A percentile compares a stretch with the other conserved stretches of the same genome.
These are phyloP conservation scores for Aspergillus ruber DNA, from an alignment of 2,329 filamentous ascomycete genomes.

Conservation along the genomic window DNA sequence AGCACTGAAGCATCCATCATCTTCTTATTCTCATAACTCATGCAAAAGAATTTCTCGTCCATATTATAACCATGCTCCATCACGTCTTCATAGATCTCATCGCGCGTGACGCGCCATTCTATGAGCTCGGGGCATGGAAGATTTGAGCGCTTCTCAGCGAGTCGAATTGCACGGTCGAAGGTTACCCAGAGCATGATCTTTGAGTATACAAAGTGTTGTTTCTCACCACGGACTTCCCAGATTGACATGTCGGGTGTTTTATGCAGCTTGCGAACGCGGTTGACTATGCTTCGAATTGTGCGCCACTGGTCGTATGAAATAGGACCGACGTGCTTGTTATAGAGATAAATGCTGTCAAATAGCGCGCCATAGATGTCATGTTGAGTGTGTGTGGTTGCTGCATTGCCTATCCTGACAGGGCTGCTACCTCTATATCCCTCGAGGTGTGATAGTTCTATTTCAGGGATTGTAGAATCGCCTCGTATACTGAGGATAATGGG, in stretches of 20 bases:
- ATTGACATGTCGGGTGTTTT: conserved; percentile 71
- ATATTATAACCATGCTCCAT: conserved; percentile 73
- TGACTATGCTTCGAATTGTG: conserved; percentile 60
- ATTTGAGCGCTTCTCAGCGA: conserved; percentile 63
- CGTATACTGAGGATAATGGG: conserved; percentile 79
- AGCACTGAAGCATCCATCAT: conserved; percentile 68
- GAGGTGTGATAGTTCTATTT: conserved; percentile 61
- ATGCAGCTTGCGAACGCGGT: conserved; percentile 64
- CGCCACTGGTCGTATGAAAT: conserved; percentile 72
- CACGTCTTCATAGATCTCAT: conserved; percentile 65
- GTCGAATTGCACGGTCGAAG: conserved; percentile 67
- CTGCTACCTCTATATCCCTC: conserved; percentile 65
- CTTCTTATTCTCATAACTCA: conserved; percentile 67
- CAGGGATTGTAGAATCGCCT: conserved; percentile 67
- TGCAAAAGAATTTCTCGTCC: conserved; percentile 63
- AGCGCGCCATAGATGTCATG: conserved; percentile 75
- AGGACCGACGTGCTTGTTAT: conserved; percentile 73
- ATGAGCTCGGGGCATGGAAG: conserved; percentile 65
- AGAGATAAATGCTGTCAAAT: conserved; percentile 70
- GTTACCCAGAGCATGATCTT: conserved; percentile 81
- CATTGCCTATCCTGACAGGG: conserved; percentile 71
- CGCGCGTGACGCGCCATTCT: conserved; percentile 61
- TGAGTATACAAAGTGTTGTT: conserved; percentile 72
- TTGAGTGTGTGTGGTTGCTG: conserved; percentile 68
- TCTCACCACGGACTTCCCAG: conserved; percentile 71